Conservation (phyloP, 495 filamentous ascomycete species). For the Aspergillus heteromorphus region DNA sequence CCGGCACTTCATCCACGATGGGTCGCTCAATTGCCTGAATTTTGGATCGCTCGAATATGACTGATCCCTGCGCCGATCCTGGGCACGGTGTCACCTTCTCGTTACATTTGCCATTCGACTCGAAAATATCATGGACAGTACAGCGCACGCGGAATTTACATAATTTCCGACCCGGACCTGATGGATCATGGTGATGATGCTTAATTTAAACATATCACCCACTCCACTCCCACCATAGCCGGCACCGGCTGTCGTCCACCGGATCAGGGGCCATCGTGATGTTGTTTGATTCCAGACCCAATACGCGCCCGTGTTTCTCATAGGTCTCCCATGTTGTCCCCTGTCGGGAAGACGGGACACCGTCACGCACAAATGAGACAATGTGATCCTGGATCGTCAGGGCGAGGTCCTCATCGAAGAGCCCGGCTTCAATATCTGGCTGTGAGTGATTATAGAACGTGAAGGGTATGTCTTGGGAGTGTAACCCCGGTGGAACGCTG, state of each 20-base stretch:
- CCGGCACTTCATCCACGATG: neutral
- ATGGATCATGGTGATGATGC: neutral
- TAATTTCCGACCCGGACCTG: too few species aligned
- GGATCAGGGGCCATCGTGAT: neutral
- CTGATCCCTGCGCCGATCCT: too few species aligned
- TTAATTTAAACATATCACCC: neutral
- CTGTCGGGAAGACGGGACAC: neutral
- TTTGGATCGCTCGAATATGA: too few species aligned
- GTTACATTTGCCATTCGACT: too few species aligned
- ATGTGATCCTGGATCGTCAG: neutral
- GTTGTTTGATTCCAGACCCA: neutral
- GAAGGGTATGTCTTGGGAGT: slow-evolving; percentile 57
- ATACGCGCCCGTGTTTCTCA: neutral
- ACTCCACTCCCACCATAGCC: neutral
- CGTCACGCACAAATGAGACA: neutral
- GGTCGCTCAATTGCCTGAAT: too few species aligned
- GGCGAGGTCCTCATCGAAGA: neutral
- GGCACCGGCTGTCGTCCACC: neutral
- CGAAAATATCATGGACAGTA: too few species aligned
- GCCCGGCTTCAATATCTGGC: neutral
- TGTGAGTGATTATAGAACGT: slow-evolving; percentile 40
- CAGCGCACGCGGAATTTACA: too few species aligned
- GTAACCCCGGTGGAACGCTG: slow-evolving; percentile 49
- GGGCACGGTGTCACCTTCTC: too few species aligned
- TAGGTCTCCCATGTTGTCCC: neutral